Evolutionary conservation across 352 stramenopile genomes (phyloP), one percentile per base, ranked within the genome.

Genomic region (Phytopythium helicoides): DNA sequence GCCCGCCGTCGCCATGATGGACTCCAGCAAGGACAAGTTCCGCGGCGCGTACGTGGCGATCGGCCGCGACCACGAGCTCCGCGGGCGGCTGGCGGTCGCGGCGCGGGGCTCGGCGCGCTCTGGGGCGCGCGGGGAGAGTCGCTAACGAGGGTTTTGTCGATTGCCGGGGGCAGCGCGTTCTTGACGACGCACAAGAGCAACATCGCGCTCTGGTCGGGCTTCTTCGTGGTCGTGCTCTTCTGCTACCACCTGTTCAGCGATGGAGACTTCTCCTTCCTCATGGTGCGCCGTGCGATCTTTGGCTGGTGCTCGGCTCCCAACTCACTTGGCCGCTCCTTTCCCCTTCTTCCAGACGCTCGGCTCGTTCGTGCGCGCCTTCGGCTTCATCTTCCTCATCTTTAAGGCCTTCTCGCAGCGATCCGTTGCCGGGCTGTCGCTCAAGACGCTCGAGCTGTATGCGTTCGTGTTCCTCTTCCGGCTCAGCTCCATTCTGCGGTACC

Each of bases 201-300:
- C 75, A 97, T 98, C 34, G 80, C 93, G 21, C 82, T 98, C 34
- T 99, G 96, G 96, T 96, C 87, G 60, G 94, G 81, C 50, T 98
- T 99, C 64, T 92, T 98, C 46, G 88, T 96, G 14, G 68, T 87
- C 18, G 94, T 97, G 39, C 77, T 98, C 39, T 95, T 98, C 56
- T 95, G 96, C 66, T 98, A 98, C 70, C 94, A 97, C 67, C 76
- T 99, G 38, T 89, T 99, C 52, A 98, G 91, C 37, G 95, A 98
- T 67, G 96, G 96, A 28, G 97, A 99, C 71, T 99, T 99, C 69
- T 99, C 95, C 39, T 99, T 99, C 68, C 80, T 99, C 14, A 98
- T 99, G 92, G 89, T 97, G n/a, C n/a, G n/a, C n/a, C n/a, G n/a
- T n/a, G 47, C 15, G 10, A 41, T 18, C 23, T 19, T 47, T 35